Conservation (phyloP, 352 stramenopile genomes). For the Bremia lactucae region DNA sequence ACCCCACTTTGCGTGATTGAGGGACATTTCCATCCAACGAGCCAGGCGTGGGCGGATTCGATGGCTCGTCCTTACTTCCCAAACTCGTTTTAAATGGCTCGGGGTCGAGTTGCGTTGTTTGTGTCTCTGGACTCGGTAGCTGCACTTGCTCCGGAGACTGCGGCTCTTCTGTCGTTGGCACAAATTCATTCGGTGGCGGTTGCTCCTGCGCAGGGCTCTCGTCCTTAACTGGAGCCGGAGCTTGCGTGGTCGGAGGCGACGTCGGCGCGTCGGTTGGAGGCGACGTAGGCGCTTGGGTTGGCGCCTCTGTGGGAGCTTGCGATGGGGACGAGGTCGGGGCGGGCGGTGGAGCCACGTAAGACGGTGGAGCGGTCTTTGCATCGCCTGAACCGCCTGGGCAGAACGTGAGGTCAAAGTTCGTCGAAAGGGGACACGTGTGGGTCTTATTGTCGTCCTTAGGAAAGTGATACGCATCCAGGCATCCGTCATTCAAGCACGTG, state of each 20-base stretch:
- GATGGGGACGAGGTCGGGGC: conserved; percentile 19
- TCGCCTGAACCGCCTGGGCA: conserved; percentile 35
- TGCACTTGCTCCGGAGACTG: conserved; percentile 3
- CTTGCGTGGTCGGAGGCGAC: conserved; percentile 2
- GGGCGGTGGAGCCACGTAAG: conserved; percentile 20
- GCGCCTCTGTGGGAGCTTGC: conserved; percentile 19
- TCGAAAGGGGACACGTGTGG: conserved; percentile 32
- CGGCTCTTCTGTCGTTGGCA: conserved; percentile 1
- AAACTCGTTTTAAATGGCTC: background rate
- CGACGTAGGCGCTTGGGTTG: no score
- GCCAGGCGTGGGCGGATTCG: no score
- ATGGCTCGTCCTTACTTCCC: background rate
- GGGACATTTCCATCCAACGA: no score
- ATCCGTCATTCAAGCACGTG: conserved; percentile 42
- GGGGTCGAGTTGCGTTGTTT: background rate
- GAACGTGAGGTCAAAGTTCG: conserved; percentile 54
- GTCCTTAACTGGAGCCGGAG: background rate
- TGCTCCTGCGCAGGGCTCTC: conserved; percentile 1
- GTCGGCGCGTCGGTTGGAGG: conserved; percentile 23
- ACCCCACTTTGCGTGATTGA: no score
- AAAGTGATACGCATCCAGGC: conserved; percentile 47
- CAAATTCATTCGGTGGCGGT: no score
- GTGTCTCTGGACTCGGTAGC: conserved; percentile 1
- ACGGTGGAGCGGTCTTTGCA: conserved; percentile 8
- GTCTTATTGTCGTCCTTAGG: conserved; percentile 71